Evolutionary conservation across 306 rosid species (phyloP).

Genomic region (Comarum palustre): DNA sequence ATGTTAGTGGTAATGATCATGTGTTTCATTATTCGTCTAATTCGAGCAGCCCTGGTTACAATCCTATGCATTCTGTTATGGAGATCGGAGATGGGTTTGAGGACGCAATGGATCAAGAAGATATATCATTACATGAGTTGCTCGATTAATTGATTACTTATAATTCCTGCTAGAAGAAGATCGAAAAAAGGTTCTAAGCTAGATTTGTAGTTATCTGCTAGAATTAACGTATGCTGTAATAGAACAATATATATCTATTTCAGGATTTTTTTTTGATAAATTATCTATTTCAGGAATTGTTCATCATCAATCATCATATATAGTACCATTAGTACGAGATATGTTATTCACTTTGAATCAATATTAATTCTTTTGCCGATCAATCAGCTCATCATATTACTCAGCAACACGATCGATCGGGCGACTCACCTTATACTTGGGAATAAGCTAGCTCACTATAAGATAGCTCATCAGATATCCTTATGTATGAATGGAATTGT

Average conservation of each 20-base stretch:
- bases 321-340: neutral
- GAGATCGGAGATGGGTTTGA: constrained; percentile 10
- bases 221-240: constrained; percentile 7
- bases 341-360: constrained; percentile 3
- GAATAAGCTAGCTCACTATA: neutral
- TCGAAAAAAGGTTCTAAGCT: neutral
- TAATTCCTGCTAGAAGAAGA: neutral
- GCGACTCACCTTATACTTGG: neutral
- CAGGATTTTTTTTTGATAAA: neutral
- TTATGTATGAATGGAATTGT: neutral
- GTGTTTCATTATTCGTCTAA: constrained; percentile 15
- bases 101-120: constrained; percentile 15
- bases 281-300: too few relatives aligned
- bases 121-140: constrained; percentile 10
- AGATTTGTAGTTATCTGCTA: neutral
- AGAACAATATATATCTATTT: constrained; percentile 5
- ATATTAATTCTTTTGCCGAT: neutral
- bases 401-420: neutral
- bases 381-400: neutral
- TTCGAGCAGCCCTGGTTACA: constrained; percentile 1
- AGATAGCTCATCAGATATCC: neutral
- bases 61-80: neutral
- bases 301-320: neutral
- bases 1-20: neutral
- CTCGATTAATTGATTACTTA: neutral